Base-by-base conservation (phyloP, 176 grass and related monocot species). In the Eleusine indica region DNA sequence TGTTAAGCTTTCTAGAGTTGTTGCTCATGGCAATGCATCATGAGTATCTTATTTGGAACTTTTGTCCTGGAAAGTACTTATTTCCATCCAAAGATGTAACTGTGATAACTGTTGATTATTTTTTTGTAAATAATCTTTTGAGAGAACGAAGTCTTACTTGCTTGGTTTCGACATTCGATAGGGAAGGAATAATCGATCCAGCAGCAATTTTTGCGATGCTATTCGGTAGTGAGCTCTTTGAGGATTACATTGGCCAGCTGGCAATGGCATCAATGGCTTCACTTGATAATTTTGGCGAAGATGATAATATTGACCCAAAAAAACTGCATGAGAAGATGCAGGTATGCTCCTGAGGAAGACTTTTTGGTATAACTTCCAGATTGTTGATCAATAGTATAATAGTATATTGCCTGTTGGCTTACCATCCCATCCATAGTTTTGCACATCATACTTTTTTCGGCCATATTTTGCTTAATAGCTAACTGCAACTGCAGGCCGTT, bases 211-310 rank as follows among this genome's bases (percentile, higher is more conserved):
- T 99, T 72, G 96, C 93, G 35, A 99, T 99, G 78, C 85, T 99
- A 78, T 99, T 99, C 54, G 96, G 96, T 70, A 99, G 96, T 81
- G 96, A 99, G 71, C 78, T 94, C 61, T 99, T 99, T 88, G 91
- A 99, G 78, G 93, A 96, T 75, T 99, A 99, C 79, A 96, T 99
- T 90, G 96, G 96, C 71, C 91, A 99, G 85, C 79, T 99, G 76
- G 96, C 96, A 66, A 99, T 99, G 89, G 91, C 89, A 68, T 94
- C 96, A 69, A 96, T 99, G 89, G 91, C 91, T 87, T 99, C 93
- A 82, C 91, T 89, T 88, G 96, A 99, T 92, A 90, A 85, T 82
- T 85, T 87, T 78, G 84, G 80, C 53, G 96, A 99, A 76, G 96
- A 90, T 35, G 89, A 94, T 17, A 79, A 96, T 77, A 86, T 92